Evolutionary conservation across 441 rosid genomes (phyloP), one percentile per base, ranked within the genome.

Genomic region (Manihot esculenta): DNA sequence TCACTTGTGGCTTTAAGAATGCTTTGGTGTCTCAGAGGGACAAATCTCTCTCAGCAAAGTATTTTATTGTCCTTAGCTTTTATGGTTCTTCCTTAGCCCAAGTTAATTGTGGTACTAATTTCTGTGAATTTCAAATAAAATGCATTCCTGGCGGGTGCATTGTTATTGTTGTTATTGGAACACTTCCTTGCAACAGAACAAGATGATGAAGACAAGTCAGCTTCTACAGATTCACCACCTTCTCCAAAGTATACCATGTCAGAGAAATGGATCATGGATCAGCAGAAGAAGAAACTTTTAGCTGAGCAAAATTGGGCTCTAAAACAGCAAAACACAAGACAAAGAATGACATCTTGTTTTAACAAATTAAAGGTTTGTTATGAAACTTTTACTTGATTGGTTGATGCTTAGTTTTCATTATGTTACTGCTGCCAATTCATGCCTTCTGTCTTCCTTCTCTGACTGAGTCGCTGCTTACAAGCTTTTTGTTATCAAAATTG

Each of bases 201-300:
- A 73, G 88, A 81, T 23, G 91, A 78, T 75, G 88, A 84, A 74
- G 93, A 80, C 69, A 85, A 70, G 72, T 79, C 81, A 33, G 77
- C 78, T 57, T 71, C 79, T 78, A 63, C 74, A 71, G 85, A 79
- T 71, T 70, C 79, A 58, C 82, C 73, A 49, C 89, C 85, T 55
- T 67, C 85, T 72, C 94, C 94, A 58, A 89, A 84, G 84, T 81
- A 80, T 75, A 89, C 97, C 24, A 89, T 89, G 96, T 86, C 84
- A 66, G 96, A 93, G 83, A 91, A 88, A 62, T 93, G 97, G 98
- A 80, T 93, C 68, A 77, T 84, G 83, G 89, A 87, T 84, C 83
- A 78, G 69, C 94, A 82, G 80, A 88, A 82, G 74, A 86, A 76
- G 84, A 91, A 80, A 73, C 78, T 83, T 49, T 45, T 76, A 60